Evolutionary conservation across 2,329 filamentous ascomycete species (phyloP), one percentile per base, ranked within the genome.

Genomic region (Dactylellina sp.): DNA sequence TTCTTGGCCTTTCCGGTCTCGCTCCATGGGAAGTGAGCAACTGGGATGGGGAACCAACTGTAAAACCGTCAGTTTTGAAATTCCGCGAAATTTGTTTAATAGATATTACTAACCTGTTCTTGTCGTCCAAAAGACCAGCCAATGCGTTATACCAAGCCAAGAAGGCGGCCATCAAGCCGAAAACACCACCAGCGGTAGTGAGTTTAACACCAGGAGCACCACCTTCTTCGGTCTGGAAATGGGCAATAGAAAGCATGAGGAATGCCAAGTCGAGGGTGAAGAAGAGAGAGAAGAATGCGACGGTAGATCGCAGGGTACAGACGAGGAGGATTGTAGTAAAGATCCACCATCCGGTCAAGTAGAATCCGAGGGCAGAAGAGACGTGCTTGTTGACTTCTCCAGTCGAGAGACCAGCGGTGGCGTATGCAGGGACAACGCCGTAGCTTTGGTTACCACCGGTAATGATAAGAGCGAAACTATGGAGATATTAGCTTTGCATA

Each of bases 81-180:
- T 20, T 40, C 25, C 40, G n/a, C 18, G 46, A 12, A 35, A 18
- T 37, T 9, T 7, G 18, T 7, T 35, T 11, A 9, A 2, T 6
- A 12, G 22, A 35, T 40, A 37, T 35, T 71, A 77, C 56, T 75
- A 77, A 79, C 78, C 68, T 79, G 80, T 85, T 85, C 77, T 81
- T 83, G 59, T 79, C 81, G 77, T 95, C 91, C 75, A 90, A 89
- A 68, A 95, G 87, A 87, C 91, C 91, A 59, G 91, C 91, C 72
- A 94, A 84, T 39, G 92, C 91, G 79, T 92, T 93, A 82, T 94
- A 96, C 92, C 92, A 96, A 2, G 92, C 91, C 64, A 91, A 80
- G 80, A 96, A 95, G 0, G 91, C 90, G 0, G 91, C 88, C 5
- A 95, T 78, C 75, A 95, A 85, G n/a, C 92, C 92, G 79, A 95